Conservation (phyloP, 306 rosid species). For the Notholithocarpus densiflorus region DNA sequence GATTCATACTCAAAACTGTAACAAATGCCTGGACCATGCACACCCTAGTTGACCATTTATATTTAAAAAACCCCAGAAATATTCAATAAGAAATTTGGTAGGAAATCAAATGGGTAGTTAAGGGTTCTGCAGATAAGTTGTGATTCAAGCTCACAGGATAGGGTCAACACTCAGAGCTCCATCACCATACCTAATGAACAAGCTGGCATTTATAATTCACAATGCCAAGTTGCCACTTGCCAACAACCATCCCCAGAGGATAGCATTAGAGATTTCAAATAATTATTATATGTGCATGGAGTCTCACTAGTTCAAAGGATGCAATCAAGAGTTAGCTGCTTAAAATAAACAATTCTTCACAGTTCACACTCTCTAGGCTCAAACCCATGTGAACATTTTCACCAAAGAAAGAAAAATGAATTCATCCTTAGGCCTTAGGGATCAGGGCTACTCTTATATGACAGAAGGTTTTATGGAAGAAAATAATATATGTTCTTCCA, state of each 20-base stretch:
- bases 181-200: slow-evolving; percentile 1
- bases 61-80: background rate
- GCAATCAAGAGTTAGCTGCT: no score
- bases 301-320: background rate
- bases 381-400: background rate
- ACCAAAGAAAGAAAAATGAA: background rate
- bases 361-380: background rate
- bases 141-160: background rate
- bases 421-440: background rate
- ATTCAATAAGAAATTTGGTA: background rate
- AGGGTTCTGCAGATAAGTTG: background rate
- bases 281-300: background rate
- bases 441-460: no score
- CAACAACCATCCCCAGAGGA: background rate
- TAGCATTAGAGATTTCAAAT: background rate
- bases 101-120: background rate
- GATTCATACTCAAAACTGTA: no score
- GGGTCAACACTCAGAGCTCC: background rate
- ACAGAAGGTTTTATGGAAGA: no score
- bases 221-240: background rate
- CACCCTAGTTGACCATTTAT: background rate
- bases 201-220: background rate
- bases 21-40: no score
- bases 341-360: background rate
- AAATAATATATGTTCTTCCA: no score